A percentile compares a stretch with the other conserved stretches of the same genome.
Conservation (phyloP, 2,329 filamentous ascomycete genomes). For the Ophiostoma tasmaniense region DNA sequence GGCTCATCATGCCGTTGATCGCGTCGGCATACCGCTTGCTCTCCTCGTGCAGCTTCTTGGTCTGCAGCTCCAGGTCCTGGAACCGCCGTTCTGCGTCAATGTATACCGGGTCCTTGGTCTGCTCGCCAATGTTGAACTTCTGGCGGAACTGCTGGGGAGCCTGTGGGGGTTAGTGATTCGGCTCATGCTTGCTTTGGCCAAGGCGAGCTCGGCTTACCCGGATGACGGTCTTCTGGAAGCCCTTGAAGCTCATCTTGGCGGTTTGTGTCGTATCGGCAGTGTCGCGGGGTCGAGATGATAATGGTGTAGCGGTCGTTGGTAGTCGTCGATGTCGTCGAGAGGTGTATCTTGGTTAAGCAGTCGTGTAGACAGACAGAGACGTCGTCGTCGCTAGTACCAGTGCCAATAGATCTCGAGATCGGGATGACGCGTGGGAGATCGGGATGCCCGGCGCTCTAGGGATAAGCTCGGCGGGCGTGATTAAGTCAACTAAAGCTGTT, state of each 20-base stretch:
- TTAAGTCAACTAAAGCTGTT: not conserved
- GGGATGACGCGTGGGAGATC: not conserved
- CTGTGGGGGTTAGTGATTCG: slow-evolving; percentile 30
- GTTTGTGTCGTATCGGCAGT: not conserved
- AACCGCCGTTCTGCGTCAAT: slow-evolving; percentile 91
- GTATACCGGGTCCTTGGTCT: slow-evolving; percentile 92
- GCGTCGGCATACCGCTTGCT: slow-evolving; percentile 95
- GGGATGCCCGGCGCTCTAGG: slow-evolving; percentile 7
- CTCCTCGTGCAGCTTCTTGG: slow-evolving; percentile 93
- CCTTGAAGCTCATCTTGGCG: slow-evolving; percentile 82
- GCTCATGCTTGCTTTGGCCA: slow-evolving; percentile 16
- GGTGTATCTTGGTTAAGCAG: no score
- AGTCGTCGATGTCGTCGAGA: not conserved
- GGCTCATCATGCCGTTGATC: slow-evolving; percentile 94
- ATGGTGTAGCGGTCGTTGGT: not conserved
- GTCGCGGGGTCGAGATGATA: not conserved
- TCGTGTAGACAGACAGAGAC: not conserved
- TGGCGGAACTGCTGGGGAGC: slow-evolving; percentile 86
- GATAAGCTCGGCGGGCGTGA: not conserved
- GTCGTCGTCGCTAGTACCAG: not conserved
- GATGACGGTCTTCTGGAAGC: slow-evolving; percentile 81
- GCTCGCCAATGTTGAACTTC: slow-evolving; percentile 90
- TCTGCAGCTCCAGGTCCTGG: slow-evolving; percentile 87
- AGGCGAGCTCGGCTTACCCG: slow-evolving; percentile 50
- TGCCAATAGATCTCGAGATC: not conserved